These are phyloP conservation scores for Eragrostis tef DNA, from an alignment of 202 grass and related monocot species.

Conservation along the genomic window DNA sequence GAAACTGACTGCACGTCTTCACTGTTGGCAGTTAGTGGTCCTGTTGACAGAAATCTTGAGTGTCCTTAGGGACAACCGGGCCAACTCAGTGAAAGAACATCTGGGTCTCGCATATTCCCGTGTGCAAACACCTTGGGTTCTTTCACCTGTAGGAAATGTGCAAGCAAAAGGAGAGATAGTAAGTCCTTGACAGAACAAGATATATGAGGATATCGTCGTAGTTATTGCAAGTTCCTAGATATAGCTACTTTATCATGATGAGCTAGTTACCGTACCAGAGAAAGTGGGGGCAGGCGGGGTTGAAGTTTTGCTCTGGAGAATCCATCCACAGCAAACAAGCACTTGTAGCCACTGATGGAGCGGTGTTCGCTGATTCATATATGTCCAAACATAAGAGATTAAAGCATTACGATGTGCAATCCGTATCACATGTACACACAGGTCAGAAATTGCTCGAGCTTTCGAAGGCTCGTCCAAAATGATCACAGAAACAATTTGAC, in stretches of 20 bases:
- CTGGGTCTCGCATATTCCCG: constrained; percentile 59
- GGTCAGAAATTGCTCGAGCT: constrained; percentile 17
- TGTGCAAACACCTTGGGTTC: constrained; percentile 87
- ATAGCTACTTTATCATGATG: neutral
- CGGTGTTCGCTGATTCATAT: constrained; percentile 63
- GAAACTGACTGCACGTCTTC: constrained; percentile 19
- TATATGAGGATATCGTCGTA: neutral
- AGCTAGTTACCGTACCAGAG: constrained; percentile 58
- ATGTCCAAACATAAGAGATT: constrained; percentile 26
- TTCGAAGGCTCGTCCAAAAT: neutral
- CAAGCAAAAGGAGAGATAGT: neutral
- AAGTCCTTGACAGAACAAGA: constrained; percentile 4
- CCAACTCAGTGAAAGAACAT: constrained; percentile 63
- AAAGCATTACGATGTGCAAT: constrained; percentile 31
- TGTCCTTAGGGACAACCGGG: constrained; percentile 64
- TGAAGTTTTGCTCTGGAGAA: constrained; percentile 65
- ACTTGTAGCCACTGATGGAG: constrained; percentile 70
- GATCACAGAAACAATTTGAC: neutral
- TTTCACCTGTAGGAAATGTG: constrained; percentile 64
- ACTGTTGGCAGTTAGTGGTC: constrained; percentile 44
- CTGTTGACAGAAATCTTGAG: constrained; percentile 22
- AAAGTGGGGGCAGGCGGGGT: constrained; percentile 53
- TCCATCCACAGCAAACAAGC: constrained; percentile 76
- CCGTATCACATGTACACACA: constrained; percentile 1
- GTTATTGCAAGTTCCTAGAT: constrained; percentile 16